phyloP scores from a whole-genome alignment of 2,329 filamentous ascomycete genomes.

The Colletotrichum karsti region DNA sequence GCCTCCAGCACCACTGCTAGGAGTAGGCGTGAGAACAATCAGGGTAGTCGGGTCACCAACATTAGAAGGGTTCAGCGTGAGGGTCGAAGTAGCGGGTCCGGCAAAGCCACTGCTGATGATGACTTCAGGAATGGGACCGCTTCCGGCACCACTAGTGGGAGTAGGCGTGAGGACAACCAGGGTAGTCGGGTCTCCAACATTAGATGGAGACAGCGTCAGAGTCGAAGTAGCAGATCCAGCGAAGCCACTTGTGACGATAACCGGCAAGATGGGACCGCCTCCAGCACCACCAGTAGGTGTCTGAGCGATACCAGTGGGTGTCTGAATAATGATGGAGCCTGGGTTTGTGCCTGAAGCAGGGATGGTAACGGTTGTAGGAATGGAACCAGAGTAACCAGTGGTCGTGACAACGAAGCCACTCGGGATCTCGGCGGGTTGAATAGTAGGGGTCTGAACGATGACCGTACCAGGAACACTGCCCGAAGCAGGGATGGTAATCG shows the following conservation, averaged over 20 bases:
- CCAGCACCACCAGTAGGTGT: not conserved
- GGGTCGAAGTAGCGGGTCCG: constrained; percentile 16
- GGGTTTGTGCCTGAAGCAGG: not conserved
- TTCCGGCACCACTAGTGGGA: not conserved
- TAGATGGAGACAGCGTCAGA: constrained; percentile 6
- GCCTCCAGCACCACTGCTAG: not conserved
- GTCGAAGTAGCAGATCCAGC: constrained; percentile 13
- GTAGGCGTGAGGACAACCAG: constrained; percentile 17
- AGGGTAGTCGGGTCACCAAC: constrained; percentile 15
- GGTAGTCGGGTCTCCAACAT: constrained; percentile 10
- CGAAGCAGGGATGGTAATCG: not conserved
- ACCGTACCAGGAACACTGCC: not conserved
- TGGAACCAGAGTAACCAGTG: not conserved
- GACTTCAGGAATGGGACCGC: not conserved
- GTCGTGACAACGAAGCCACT: not conserved
- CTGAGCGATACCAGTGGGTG: not conserved
- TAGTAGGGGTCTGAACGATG: not conserved
- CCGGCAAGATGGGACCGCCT: not conserved
- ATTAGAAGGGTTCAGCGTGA: constrained; percentile 4
- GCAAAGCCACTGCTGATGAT: constrained; percentile 9
- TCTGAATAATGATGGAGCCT: not conserved
- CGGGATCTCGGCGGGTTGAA: not conserved
- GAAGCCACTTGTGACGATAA: too few relatives aligned
- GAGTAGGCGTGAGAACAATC: constrained; percentile 16
- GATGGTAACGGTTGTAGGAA: not conserved